A percentile compares a stretch with the other conserved stretches of the same genome.
Conservation (phyloP, 441 rosid genomes). For the Bruguiera hainesii region DNA sequence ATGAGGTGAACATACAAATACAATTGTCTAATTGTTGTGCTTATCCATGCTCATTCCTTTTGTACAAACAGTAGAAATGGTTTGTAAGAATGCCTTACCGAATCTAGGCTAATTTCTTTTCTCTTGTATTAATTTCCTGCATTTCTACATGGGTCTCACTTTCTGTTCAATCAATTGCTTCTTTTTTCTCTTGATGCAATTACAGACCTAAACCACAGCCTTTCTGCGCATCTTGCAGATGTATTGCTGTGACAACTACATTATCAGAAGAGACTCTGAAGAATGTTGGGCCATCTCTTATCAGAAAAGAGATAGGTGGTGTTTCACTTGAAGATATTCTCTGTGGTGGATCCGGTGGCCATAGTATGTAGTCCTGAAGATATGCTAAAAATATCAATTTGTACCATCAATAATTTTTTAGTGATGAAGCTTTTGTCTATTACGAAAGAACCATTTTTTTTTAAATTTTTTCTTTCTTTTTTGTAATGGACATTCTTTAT, state of each 20-base stretch:
- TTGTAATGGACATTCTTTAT: constrained; percentile 32
- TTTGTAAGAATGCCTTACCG: constrained; percentile 3
- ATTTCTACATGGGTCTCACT: constrained; percentile 6
- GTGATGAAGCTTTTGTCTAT: constrained; percentile 16
- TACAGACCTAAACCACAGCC: not conserved
- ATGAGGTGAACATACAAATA: constrained; percentile 61
- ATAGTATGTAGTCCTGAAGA: constrained; percentile 74
- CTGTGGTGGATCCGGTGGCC: constrained; percentile 69
- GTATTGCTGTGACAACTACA: constrained; percentile 91
- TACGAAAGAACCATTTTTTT: not conserved
- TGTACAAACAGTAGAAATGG: not conserved
- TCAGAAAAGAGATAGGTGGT: constrained; percentile 73
- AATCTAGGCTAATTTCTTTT: constrained; percentile 5
- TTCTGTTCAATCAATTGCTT: constrained; percentile 4
- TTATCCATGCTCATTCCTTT: not conserved
- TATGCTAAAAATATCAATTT: constrained; percentile 35
- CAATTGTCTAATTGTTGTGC: constrained; percentile 14
- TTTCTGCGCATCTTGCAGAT: constrained; percentile 51
- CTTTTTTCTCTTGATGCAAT: not conserved
- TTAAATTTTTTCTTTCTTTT: constrained; percentile 1
- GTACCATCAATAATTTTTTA: constrained; percentile 37
- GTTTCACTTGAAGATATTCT: constrained; percentile 82
- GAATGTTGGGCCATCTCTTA: constrained; percentile 65
- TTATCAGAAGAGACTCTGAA: constrained; percentile 62
- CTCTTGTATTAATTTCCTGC: not conserved